Evolutionary conservation across 2,329 filamentous ascomycete species (phyloP), one percentile per base, ranked within the genome.

Genomic region (Penicillium crustosum): DNA sequence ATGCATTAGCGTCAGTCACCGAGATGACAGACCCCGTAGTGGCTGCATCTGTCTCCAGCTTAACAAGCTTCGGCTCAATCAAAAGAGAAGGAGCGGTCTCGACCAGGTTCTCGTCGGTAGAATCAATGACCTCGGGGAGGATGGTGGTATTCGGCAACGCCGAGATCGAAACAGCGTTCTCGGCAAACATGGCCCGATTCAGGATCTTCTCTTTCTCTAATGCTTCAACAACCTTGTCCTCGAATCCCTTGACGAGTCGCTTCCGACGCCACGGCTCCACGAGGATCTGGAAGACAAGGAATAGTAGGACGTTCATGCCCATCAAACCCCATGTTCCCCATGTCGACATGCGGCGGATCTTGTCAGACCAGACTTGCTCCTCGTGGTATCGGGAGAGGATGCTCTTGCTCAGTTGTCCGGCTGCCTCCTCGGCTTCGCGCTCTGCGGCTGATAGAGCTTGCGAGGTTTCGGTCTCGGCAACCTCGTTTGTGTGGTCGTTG

Each of bases 301-400:
- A 91, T 47, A 99, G 78, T 60, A 97, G 74, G 33, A 97, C 90
- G 72, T 99, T 99, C 70, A 97, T 85, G 25, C 93, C 93, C 94
- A 99, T 99, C 61, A 99, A 79, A 0, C 93, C 94, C 87, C 95
- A 97, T 0, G 94, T 99, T 36, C 95, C 93, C 94, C 94, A 99
- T 0, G 94, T 99, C 73, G 90, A 94, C 82, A 96, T 96, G 64
- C 94, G 83, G 36, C 94, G 84, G 72, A 99, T 99, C 67, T 96
- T 93, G 74, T 99, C 94, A 71, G 91, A 96, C 94, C 94, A 99
- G 56, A 99, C 95, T 79, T 99, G 94, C 79, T 99, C 94, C 78
- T 99, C 94, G 75, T 99, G 94, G 76, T 99, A 99, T 60, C 95
- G 86, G 61, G 89, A 89, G 51, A 97, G 80, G 67, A 97, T 97